phyloP scores from a whole-genome alignment of 169 alveolate genomes.

The Miamiensis avidus region DNA sequence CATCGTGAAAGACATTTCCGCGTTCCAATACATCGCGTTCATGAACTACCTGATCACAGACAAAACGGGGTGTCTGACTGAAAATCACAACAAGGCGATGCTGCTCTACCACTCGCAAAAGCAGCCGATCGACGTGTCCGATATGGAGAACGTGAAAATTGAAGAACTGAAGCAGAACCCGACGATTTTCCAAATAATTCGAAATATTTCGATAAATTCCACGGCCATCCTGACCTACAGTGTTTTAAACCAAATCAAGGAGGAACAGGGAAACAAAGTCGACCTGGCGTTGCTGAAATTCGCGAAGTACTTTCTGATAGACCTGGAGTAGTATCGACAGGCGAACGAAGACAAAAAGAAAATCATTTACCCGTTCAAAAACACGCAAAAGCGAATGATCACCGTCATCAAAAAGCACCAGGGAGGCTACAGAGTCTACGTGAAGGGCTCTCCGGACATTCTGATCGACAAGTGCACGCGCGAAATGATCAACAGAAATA shows the following conservation, averaged over 20 bases:
- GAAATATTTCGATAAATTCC: not conserved
- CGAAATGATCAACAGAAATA: not conserved
- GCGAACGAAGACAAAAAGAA: not conserved
- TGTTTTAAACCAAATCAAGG: not conserved
- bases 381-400: not conserved
- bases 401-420: not conserved
- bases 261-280: not conserved
- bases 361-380: not conserved
- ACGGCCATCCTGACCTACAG: not conserved
- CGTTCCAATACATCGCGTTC: not conserved
- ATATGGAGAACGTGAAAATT: not conserved
- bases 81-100: not conserved
- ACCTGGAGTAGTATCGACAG: not conserved
- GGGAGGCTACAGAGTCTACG: not conserved
- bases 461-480: not conserved
- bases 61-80: not conserved
- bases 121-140: not conserved
- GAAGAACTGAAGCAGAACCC: not conserved
- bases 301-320: not conserved
- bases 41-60: not conserved
- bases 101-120: not conserved
- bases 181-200: not conserved
- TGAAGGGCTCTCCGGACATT: not conserved
- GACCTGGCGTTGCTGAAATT: not conserved
- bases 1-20: not conserved